These are phyloP conservation scores for Fonsecaea erecta DNA, from an alignment of 2,329 filamentous ascomycete genomes.

Conservation along the genomic window DNA sequence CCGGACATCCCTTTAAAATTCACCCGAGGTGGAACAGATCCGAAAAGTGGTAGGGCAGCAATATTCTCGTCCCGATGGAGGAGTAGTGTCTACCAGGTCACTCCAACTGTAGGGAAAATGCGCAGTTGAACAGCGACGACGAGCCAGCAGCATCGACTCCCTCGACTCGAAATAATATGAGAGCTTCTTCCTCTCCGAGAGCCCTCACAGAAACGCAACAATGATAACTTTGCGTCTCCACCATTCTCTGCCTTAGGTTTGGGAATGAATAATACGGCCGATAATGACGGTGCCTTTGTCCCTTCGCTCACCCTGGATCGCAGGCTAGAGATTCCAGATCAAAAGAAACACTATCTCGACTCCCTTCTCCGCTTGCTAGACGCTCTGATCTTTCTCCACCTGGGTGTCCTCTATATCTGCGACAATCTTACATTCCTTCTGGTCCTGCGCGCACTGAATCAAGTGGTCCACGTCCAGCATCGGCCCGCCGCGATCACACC, in stretches of 20 bases:
- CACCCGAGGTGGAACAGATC: not conserved
- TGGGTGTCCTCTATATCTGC: conserved; percentile 66
- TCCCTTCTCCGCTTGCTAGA: conserved; percentile 63
- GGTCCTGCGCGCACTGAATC: conserved; percentile 58
- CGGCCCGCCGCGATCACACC: conserved; percentile 59
- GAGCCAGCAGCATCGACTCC: not conserved
- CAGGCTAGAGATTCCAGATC: conserved; percentile 33
- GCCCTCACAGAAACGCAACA: conserved; percentile 3
- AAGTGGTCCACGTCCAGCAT: conserved; percentile 64
- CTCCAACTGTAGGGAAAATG: not conserved
- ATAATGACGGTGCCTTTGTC: conserved; percentile 24
- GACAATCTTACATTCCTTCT: conserved; percentile 61
- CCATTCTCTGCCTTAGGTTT: conserved; percentile 3
- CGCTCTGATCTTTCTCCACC: conserved; percentile 64
- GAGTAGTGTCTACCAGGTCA: not conserved
- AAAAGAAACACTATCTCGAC: conserved; percentile 57
- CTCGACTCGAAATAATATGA: not conserved
- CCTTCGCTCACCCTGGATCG: conserved; percentile 16
- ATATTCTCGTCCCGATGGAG: not conserved
- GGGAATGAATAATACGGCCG: conserved; percentile 20
- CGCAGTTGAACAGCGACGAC: not conserved
- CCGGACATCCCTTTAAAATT: not conserved
- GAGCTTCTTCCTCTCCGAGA: conserved; percentile 1
- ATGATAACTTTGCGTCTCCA: conserved; percentile 17
- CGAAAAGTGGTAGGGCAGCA: not conserved